Evolutionary conservation across 371 early-diverging fungal genomes (phyloP), one percentile per base, ranked within the genome.

Genomic region (Circinella umbellata): DNA sequence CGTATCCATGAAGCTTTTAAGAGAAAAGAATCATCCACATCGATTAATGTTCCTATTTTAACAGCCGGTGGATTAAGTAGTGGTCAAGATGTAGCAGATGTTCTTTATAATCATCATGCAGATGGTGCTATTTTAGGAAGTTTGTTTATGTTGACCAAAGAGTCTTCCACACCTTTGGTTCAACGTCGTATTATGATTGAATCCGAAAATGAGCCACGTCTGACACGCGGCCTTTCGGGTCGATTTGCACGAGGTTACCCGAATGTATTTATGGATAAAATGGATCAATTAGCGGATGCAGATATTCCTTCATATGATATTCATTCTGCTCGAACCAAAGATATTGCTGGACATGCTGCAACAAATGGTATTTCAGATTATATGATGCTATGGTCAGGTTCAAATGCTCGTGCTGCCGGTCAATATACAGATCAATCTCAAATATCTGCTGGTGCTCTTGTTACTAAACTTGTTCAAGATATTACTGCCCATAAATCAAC

Each of bases 21-120:
- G 11, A 48, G 36, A 35, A n/a, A 20, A 15, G 5, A 35, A 46
- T 27, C 49, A 36, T 37, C 46, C 15, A 53, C 61, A 18, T 37
- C 18, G 53, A 35, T 37, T 4, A 48, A 64, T 35, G 54, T 81
- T 0, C 80, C 84, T 3, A 54, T 84, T 13, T 37, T 84, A 15
- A 80, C 84, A 35, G 84, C 84, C 3, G 84, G 84, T 34, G 84
- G 84, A n/a, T 66, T 84, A 17, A 76, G 74, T 42, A 70, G 64
- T 18, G 79, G 79, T 3, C 42, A 38, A 1, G 72, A 75, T 27
- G 77, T 75, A 9, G 66, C 69, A 3, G 55, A 53, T 17, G 69
- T 69, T 27, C 47, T 81, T 17, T 37, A 55, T 7, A 54, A 64
- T 0, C 71, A 71, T 49, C 69, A 71, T 10, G 80, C 79, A 3